These are phyloP conservation scores for Scleromitrula shiraiana DNA, from an alignment of 2,329 filamentous ascomycete species.

Conservation along the genomic window DNA sequence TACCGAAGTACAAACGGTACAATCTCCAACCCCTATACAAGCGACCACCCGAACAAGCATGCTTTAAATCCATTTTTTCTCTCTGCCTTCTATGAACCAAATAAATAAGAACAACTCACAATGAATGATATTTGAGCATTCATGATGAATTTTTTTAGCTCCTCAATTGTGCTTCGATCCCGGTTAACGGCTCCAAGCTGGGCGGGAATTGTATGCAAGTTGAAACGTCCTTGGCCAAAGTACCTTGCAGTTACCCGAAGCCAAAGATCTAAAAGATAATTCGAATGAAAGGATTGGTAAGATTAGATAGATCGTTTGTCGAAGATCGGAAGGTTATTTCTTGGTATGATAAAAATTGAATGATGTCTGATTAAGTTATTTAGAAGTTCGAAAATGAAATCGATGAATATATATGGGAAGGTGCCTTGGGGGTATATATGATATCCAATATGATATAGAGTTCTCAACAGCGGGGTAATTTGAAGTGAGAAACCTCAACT, in stretches of 20 bases:
- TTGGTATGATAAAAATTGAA: no score
- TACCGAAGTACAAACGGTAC: not conserved
- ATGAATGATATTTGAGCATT: constrained; percentile 51
- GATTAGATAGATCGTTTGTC: not conserved
- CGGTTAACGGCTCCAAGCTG: constrained; percentile 6
- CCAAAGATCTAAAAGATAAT: constrained; percentile 8
- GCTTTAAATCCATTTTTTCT: not conserved
- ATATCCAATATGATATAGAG: no score
- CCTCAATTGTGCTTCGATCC: constrained; percentile 15
- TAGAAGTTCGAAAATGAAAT: not conserved
- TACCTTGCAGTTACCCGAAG: constrained; percentile 27
- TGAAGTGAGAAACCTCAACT: not conserved
- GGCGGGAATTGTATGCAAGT: constrained; percentile 26
- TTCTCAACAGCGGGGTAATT: constrained; percentile 7
- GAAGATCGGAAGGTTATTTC: no score
- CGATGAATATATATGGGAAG: not conserved
- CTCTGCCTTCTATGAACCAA: not conserved
- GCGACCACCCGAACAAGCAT: not conserved
- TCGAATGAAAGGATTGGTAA: not conserved
- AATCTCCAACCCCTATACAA: not conserved
- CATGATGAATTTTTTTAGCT: constrained; percentile 34
- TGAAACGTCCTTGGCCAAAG: constrained; percentile 17
- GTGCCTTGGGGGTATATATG: no score
- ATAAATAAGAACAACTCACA: constrained; percentile 34
- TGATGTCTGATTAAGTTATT: no score